Conservation (phyloP, 441 rosid genomes). For the Croton laevigatus region DNA sequence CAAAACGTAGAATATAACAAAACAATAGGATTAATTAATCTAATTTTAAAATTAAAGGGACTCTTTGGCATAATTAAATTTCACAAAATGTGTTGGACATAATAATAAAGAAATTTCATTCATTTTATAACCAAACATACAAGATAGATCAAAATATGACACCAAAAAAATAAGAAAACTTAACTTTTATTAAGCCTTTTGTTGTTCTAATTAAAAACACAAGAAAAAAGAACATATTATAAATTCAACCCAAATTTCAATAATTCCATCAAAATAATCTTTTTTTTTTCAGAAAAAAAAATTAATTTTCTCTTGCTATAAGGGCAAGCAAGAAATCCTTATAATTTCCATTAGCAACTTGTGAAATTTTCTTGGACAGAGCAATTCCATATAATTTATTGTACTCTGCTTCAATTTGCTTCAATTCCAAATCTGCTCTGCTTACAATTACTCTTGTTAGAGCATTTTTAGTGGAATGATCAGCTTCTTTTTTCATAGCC, state of each 20-base stretch:
- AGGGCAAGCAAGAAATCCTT: constrained; percentile 67
- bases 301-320: constrained; percentile 42
- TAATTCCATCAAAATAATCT: not conserved
- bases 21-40: no score
- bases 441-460: constrained; percentile 72
- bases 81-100: no score
- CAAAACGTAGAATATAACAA: no score
- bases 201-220: no score
- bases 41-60: no score
- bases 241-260: constrained; percentile 5
- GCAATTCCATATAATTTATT: constrained; percentile 41
- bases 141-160: no score
- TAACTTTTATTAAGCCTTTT: no score
- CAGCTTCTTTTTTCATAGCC: constrained; percentile 49
- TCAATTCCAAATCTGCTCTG: constrained; percentile 61
- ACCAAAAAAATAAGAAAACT: no score
- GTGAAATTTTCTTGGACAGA: constrained; percentile 47
- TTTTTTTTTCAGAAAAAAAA: not conserved
- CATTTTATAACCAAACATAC: no score
- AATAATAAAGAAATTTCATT: no score
- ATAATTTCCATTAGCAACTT: constrained; percentile 63
- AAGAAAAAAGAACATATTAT: not conserved
- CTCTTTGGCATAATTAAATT: no score
- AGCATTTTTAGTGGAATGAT: constrained; percentile 51
- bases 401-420: constrained; percentile 52